Percentiles rank a stretch among this genome's conserved stretches.
phyloP scores from a whole-genome alignment of 1,284 basidiomycete species.

The Flammula alnicola region DNA sequence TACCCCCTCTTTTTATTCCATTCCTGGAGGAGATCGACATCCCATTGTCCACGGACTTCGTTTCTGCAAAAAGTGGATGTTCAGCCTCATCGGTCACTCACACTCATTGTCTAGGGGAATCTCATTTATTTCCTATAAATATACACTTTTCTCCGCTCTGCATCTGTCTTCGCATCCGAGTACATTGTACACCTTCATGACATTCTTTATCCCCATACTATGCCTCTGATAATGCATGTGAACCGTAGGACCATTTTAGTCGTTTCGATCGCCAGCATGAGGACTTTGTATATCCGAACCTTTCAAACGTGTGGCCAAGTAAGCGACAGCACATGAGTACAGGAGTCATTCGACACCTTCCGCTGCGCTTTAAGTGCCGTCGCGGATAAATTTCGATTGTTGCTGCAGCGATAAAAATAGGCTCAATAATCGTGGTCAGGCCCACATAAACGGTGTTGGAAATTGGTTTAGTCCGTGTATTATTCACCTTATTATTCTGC shows the following conservation, averaged over 20 bases:
- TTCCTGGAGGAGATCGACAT: no score
- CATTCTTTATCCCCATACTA: not conserved
- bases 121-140: slow-evolving; percentile 12
- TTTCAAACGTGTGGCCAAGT: no score
- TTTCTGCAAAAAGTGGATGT: no score
- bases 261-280: no score
- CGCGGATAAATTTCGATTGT: slow-evolving; percentile 4
- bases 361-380: no score
- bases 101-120: slow-evolving; percentile 16
- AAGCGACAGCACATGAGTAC: no score
- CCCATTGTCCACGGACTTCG: slow-evolving; percentile 17
- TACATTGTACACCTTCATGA: slow-evolving; percentile 7
- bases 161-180: slow-evolving; percentile 4
- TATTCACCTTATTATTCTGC: not conserved
- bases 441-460: not conserved
- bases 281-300: no score
- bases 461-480: not conserved
- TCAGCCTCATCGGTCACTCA: slow-evolving; percentile 8
- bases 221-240: slow-evolving; percentile 9
- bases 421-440: no score
- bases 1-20: no score
- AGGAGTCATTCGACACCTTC: not conserved
- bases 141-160: slow-evolving; percentile 8
- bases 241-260: no score
- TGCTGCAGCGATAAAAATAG: no score